Base-by-base conservation (phyloP, 1,139 yeast genomes). In the Suhomyces yuchorum region DNA sequence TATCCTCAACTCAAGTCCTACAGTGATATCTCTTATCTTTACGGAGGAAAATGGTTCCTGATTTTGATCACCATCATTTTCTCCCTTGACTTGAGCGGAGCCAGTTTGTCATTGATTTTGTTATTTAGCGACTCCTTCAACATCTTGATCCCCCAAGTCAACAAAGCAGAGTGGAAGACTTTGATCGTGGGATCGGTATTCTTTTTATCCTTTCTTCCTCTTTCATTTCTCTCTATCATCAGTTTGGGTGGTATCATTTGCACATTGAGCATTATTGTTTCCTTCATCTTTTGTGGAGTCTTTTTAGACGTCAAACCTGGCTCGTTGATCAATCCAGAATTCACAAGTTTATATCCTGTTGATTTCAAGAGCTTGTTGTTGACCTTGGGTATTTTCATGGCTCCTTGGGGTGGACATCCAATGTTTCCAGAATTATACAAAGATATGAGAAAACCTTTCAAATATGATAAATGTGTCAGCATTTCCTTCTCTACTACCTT, bases 401-500 rank as follows among this genome's bases (percentile, higher is more conserved):
- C 95, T 8, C 92, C 93, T 14, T 88, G 93, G 88, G 95, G 96
- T 52, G 96, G 96, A 3, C 96, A 88, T 64, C 91, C 95, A 1
- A 88, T 88, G 18, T 87, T 87, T 57, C 96, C 96, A 1, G 89
- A 87, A 59, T 72, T 88, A 44, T 85, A 83, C 63, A 75, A 85
- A 40, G 96, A 88, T 63, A 87, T 88, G 96, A 80, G 90, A 59
- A 92, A 85, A 58, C 92, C 93, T 1, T 40, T 53, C n/a, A 73
- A 71, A 48, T 75, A 57, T 51, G 51, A 53, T 17, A 47, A 48
- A 8, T 61, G 70, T 44, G 61, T 71, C 46, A 62, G 64, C 44
- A 50, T 66, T 14, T 64, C 79, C 2, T 75, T 73, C 52, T 56
- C 63, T 1, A 49, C 61, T n/a, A 70, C 78, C 1, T 70, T 66